Conservation (phyloP, 164 flowering plant genomes). For the Berberis vulgaris region DNA sequence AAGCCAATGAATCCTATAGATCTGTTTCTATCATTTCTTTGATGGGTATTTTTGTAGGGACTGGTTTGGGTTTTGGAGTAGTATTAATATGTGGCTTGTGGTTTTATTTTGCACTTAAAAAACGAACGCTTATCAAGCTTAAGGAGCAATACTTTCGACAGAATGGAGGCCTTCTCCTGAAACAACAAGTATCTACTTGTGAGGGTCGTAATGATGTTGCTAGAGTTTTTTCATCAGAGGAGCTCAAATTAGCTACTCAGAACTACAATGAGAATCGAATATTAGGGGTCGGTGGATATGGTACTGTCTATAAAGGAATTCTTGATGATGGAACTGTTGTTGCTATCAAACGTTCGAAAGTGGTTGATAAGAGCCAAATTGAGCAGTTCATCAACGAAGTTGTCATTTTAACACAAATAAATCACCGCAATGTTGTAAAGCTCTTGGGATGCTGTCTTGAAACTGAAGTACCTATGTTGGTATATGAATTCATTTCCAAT, state of each 20-base stretch:
- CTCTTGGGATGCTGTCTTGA: conserved; percentile 42
- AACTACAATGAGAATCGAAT: conserved; percentile 25
- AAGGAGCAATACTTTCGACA: conserved; percentile 30
- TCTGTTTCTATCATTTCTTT: neutral
- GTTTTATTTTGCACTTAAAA: conserved; percentile 20
- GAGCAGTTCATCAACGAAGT: conserved; percentile 48
- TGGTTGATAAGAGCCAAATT: too few relatives aligned
- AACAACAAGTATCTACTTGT: conserved; percentile 19
- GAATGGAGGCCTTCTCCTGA: conserved; percentile 39
- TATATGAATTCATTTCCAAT: conserved; percentile 39
- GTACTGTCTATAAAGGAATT: conserved; percentile 34
- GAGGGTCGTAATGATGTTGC: conserved; percentile 15
- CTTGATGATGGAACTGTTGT: conserved; percentile 21
- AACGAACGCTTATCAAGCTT: conserved; percentile 23
- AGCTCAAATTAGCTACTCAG: conserved; percentile 36
- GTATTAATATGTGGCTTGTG: conserved; percentile 17
- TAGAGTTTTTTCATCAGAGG: conserved; percentile 31
- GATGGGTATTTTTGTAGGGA: conserved; percentile 7
- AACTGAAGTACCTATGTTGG: conserved; percentile 36
- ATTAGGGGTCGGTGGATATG: conserved; percentile 38
- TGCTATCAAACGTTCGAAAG: conserved; percentile 11
- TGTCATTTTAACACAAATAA: conserved; percentile 36
- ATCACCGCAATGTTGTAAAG: conserved; percentile 40
- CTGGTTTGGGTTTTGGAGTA: conserved; percentile 14
- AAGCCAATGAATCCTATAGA: too few relatives aligned